Evolutionary conservation across 192 early-diverging fungal genomes (phyloP), one percentile per base, ranked within the genome.

Genomic region (Rhizoclosmatium sp.): DNA sequence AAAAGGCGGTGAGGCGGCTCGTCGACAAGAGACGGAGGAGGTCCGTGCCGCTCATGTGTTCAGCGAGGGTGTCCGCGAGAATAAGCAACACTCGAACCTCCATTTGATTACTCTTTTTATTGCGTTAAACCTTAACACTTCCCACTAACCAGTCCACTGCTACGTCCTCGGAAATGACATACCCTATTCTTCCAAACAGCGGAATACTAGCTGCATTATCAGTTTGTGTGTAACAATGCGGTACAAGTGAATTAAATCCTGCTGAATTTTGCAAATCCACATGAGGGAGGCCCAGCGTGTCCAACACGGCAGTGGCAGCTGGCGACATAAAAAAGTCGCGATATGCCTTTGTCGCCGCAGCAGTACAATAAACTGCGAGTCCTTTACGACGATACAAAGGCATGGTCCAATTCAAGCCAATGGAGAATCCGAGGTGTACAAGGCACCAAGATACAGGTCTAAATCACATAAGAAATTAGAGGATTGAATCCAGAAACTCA

Each of bases 371-470:
- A 12, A 47, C 40, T 2, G 66, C 66, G 46, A 68, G 66, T 3
- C 66, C 66, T 23, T 68, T 68, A 10, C 66, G 10, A n/a, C 66
- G 66, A 23, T 45, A 68, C 14, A 14, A 2, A 10, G 66, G 66
- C 66, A 68, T 68, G 10, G 66, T 68, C 66, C 66, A 68, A 23
- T 68, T 68, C 41, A 68, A 16, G 5, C 66, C 66, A 40, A 68
- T 47, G 66, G 66, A 40, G 46, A 68, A 68, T 12, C 66, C 66
- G 14, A 10, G 23, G 23, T 68, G 66, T 5, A 68, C 66, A 12
- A 68, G 23, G 45, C 66, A 68, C 66, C 66, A 68, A 19, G 66
- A 62, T 7, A 62, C 60, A 7, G 60, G n/a, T 12, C 51, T 54
- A 54, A 54, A 54, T 54, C 51, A 54, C 51, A 7, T 12, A 16